Evolutionary conservation across 352 stramenopile species (phyloP).

Genomic region (Phytopythium helicoides): DNA sequence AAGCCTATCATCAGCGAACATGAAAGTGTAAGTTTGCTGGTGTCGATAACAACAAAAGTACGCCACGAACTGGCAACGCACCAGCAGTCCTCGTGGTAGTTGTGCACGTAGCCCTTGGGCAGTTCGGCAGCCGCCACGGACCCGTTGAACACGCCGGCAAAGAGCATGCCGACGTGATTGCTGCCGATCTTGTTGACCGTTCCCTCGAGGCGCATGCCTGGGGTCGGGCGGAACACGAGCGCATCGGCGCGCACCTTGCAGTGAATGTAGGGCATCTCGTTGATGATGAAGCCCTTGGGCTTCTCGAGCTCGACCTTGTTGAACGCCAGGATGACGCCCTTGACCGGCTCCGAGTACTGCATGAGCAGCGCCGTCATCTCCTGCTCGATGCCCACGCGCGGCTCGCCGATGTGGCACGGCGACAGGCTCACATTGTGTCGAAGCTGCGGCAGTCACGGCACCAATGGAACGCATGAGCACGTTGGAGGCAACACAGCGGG

Average conservation of each 20-base stretch:
- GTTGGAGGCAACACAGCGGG: background rate
- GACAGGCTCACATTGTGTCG: constrained; percentile 71
- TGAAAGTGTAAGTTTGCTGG: too few relatives aligned
- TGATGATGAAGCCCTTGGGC: constrained; percentile 69
- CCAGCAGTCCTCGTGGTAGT: constrained; percentile 77
- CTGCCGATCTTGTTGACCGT: constrained; percentile 84
- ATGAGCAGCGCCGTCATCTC: constrained; percentile 73
- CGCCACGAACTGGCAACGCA: constrained; percentile 20
- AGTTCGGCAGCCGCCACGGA: constrained; percentile 74
- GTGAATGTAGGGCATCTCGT: constrained; percentile 85
- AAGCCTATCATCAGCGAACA: constrained; percentile 30
- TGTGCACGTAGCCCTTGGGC: constrained; percentile 75
- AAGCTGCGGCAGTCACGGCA: constrained; percentile 25
- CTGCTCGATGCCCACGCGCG: constrained; percentile 70
- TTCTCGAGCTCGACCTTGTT: constrained; percentile 58
- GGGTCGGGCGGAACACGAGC: constrained; percentile 66
- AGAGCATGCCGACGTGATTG: constrained; percentile 85
- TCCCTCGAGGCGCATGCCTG: constrained; percentile 62
- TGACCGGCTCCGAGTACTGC: constrained; percentile 71
- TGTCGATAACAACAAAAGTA: background rate
- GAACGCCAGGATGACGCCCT: constrained; percentile 75
- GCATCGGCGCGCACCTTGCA: constrained; percentile 69
- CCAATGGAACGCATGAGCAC: background rate
- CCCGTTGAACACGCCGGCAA: constrained; percentile 80
- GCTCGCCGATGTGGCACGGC: constrained; percentile 66